These are phyloP conservation scores for Populus nigra DNA, from an alignment of 345 rosid genomes.

Conservation along the genomic window DNA sequence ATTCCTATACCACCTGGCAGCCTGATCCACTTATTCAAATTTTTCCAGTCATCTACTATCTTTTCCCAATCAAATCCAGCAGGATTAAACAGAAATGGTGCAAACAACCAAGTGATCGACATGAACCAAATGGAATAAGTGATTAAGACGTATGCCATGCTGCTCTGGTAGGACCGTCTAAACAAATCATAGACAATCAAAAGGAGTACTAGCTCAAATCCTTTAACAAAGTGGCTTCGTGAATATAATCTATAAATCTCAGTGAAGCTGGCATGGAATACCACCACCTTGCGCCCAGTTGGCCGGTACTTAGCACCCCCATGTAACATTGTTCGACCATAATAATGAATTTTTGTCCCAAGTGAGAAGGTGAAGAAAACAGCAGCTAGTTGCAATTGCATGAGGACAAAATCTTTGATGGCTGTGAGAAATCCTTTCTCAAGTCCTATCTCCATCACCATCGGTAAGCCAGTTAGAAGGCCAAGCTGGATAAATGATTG, in stretches of 20 bases:
- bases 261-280: constrained; percentile 85
- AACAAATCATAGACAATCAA: constrained; percentile 83
- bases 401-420: constrained; percentile 86
- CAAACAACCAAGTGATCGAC: constrained; percentile 91
- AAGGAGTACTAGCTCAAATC: constrained; percentile 77
- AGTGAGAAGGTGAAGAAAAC: constrained; percentile 96
- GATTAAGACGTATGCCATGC: constrained; percentile 75
- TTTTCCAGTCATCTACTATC: constrained; percentile 94
- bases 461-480: constrained; percentile 90
- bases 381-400: constrained; percentile 95
- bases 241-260: constrained; percentile 90
- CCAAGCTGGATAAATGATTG: constrained; percentile 98
- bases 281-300: constrained; percentile 92
- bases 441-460: constrained; percentile 98
- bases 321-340: constrained; percentile 80
- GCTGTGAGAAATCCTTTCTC: constrained; percentile 93
- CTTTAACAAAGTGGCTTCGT: constrained; percentile 90
- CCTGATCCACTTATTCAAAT: constrained; percentile 97
- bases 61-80: constrained; percentile 86
- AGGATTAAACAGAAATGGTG: constrained; percentile 93
- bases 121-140: constrained; percentile 94
- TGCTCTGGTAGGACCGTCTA: constrained; percentile 76
- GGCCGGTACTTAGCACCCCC: constrained; percentile 97
- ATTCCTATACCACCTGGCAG: constrained; percentile 95
- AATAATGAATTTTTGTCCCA: constrained; percentile 86